These are phyloP conservation scores for Backusella morwellensis DNA, from an alignment of 192 early-diverging fungal genomes.

Conservation along the genomic window DNA sequence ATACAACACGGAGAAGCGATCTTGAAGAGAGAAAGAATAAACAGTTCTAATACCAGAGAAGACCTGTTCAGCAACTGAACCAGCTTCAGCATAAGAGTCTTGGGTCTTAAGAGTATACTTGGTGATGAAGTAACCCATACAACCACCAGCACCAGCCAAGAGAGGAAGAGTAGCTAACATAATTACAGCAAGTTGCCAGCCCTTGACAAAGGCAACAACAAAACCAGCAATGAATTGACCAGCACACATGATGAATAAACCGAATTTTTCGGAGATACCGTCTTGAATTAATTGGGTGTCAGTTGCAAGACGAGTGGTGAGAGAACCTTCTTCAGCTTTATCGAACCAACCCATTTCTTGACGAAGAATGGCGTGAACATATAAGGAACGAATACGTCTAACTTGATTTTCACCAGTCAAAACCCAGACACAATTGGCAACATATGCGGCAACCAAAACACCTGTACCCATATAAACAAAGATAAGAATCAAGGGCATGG, in stretches of 20 bases:
- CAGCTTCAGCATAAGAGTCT: slow-evolving; percentile 73
- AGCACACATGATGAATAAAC: slow-evolving; percentile 59
- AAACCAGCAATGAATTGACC: slow-evolving; percentile 70
- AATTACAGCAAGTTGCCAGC: slow-evolving; percentile 81
- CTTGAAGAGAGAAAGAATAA: slow-evolving; percentile 76
- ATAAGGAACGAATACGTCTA: slow-evolving; percentile 70
- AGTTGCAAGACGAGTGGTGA: slow-evolving; percentile 80
- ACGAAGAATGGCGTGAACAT: slow-evolving; percentile 71
- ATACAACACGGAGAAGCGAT: slow-evolving; percentile 67
- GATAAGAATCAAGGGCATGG: slow-evolving; percentile 32
- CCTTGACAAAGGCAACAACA: slow-evolving; percentile 66
- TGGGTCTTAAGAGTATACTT: slow-evolving; percentile 44
- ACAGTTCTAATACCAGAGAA: slow-evolving; percentile 82
- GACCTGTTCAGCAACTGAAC: slow-evolving; percentile 81
- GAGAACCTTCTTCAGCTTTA: slow-evolving; percentile 64
- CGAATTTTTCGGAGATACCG: slow-evolving; percentile 81
- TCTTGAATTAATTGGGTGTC: slow-evolving; percentile 86
- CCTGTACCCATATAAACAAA: slow-evolving; percentile 60
- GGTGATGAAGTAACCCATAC: slow-evolving; percentile 38
- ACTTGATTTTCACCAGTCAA: slow-evolving; percentile 59
- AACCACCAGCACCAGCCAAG: slow-evolving; percentile 42
- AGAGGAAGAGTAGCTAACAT: slow-evolving; percentile 73
- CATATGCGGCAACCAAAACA: slow-evolving; percentile 55
- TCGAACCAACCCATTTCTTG: slow-evolving; percentile 90
- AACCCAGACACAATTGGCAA: slow-evolving; percentile 56